phyloP scores from a whole-genome alignment of 2,329 filamentous ascomycete species.

The Ampelomyces quisqualis region DNA sequence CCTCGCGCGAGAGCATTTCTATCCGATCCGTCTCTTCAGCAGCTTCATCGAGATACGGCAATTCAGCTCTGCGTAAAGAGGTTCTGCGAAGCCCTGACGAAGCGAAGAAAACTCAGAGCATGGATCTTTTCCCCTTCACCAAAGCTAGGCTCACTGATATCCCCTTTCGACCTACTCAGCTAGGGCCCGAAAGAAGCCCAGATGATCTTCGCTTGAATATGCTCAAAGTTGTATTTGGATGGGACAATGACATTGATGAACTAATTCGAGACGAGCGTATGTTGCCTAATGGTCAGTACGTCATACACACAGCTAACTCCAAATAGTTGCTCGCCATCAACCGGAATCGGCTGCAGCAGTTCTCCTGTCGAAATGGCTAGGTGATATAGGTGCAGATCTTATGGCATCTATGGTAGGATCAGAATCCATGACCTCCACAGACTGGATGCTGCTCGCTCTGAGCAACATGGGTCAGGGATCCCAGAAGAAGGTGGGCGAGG shows the following conservation, averaged over 20 bases:
- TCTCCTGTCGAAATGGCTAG: conserved; percentile 88
- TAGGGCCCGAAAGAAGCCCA: conserved; percentile 49
- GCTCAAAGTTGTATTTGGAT: conserved; percentile 92
- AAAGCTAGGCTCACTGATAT: conserved; percentile 79
- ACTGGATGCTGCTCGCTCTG: conserved; percentile 95
- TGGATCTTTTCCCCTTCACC: conserved; percentile 85
- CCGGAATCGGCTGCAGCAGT: conserved; percentile 75
- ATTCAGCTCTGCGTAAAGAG: conserved; percentile 78
- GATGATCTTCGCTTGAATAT: conserved; percentile 86
- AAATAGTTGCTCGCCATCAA: conserved; percentile 65
- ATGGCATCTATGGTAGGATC: conserved; percentile 74
- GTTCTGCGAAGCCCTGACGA: conserved; percentile 77
- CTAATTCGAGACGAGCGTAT: conserved; percentile 78
- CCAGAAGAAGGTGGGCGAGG: conserved; percentile 85
- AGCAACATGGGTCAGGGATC: conserved; percentile 77
- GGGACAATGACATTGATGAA: conserved; percentile 80
- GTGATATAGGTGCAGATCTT: conserved; percentile 77
- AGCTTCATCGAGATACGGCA: conserved; percentile 49
- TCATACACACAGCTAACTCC: conserved; percentile 15
- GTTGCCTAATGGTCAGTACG: conserved; percentile 20
- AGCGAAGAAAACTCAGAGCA: conserved; percentile 54
- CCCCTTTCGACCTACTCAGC: conserved; percentile 70
- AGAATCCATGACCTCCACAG: conserved; percentile 85
- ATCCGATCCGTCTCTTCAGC: conserved; percentile 54
- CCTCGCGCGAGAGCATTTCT: conserved; percentile 58